phyloP scores from a whole-genome alignment of 768 basidiomycete species.

The Imleria badia region DNA sequence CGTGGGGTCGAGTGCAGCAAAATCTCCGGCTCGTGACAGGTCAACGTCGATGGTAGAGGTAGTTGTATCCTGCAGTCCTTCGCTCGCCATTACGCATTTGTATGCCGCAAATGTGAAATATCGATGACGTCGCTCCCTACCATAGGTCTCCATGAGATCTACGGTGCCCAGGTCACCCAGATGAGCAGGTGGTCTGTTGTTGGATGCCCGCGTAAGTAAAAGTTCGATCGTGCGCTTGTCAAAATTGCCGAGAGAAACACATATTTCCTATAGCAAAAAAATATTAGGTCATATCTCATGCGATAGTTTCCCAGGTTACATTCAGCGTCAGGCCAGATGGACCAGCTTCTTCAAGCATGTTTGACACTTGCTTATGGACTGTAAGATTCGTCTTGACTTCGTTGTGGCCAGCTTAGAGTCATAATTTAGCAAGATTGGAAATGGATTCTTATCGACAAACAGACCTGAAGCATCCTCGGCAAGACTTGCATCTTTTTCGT shows the following conservation, averaged over 20 bases:
- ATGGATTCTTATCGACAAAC: slow-evolving; percentile 6
- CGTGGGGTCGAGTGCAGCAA: slow-evolving; percentile 41
- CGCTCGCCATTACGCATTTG: slow-evolving; percentile 56
- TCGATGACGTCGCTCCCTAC: slow-evolving; percentile 83
- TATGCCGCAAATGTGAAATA: slow-evolving; percentile 79
- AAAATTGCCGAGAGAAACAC: slow-evolving; percentile 60
- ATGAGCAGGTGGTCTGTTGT: slow-evolving; percentile 63
- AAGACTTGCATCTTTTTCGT: slow-evolving; percentile 34
- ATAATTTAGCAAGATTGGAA: not conserved
- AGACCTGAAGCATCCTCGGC: slow-evolving; percentile 35
- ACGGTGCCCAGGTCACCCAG: slow-evolving; percentile 69
- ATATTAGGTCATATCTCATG: slow-evolving; percentile 3
- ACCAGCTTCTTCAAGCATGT: slow-evolving; percentile 68
- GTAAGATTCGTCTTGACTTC: slow-evolving; percentile 60
- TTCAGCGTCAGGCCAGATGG: slow-evolving; percentile 69
- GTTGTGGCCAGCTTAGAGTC: slow-evolving; percentile 33
- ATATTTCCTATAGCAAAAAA: slow-evolving; percentile 52
- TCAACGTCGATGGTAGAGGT: slow-evolving; percentile 47
- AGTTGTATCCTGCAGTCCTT: slow-evolving; percentile 58
- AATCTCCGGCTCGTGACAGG: slow-evolving; percentile 53
- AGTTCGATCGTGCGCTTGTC: slow-evolving; percentile 84
- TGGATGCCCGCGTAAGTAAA: slow-evolving; percentile 69
- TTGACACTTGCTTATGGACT: slow-evolving; percentile 78
- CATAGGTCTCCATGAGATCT: slow-evolving; percentile 75
- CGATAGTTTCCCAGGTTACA: slow-evolving; percentile 37